Percentiles rank a stretch among this genome's conserved stretches.
Evolutionary conservation across 1,284 basidiomycete genomes (phyloP).

Genomic region (Ceratobasidium theobromae): DNA sequence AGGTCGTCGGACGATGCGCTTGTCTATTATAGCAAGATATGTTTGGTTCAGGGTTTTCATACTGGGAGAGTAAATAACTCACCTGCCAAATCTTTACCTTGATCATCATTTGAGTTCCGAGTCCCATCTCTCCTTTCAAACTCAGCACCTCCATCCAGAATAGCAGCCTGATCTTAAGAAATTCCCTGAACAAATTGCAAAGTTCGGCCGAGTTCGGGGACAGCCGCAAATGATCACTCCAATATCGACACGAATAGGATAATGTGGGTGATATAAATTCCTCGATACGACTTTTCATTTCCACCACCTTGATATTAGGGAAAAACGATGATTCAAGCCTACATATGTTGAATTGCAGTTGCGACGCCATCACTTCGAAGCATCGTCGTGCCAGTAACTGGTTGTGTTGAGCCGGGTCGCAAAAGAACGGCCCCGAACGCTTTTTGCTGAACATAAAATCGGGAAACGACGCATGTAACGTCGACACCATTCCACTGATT

Average conservation of each 20-base stretch:
- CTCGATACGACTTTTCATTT: background rate
- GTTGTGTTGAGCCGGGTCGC: no score
- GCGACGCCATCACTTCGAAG: no score
- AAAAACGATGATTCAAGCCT: no score
- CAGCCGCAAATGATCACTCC: background rate
- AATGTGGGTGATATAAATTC: background rate
- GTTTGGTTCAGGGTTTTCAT: background rate
- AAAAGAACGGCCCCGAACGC: no score
- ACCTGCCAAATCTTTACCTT: background rate
- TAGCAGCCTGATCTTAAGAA: background rate
- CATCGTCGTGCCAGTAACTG: no score
- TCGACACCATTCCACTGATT: no score
- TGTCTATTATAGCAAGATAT: no score
- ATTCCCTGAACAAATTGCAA: background rate
- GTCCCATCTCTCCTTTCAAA: background rate
- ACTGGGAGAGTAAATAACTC: background rate
- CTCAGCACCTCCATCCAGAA: background rate
- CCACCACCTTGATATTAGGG: background rate
- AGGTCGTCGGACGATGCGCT: background rate
- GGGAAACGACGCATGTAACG: no score
- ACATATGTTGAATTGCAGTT: no score
- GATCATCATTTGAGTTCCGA: background rate
- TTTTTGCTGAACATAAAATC: no score
- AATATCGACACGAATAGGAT: constrained; percentile 3
- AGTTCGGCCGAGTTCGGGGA: background rate